A percentile compares a stretch with the other conserved stretches of the same genome.
phyloP scores from a whole-genome alignment of 495 filamentous ascomycete species.

The Penicillium canescens region DNA sequence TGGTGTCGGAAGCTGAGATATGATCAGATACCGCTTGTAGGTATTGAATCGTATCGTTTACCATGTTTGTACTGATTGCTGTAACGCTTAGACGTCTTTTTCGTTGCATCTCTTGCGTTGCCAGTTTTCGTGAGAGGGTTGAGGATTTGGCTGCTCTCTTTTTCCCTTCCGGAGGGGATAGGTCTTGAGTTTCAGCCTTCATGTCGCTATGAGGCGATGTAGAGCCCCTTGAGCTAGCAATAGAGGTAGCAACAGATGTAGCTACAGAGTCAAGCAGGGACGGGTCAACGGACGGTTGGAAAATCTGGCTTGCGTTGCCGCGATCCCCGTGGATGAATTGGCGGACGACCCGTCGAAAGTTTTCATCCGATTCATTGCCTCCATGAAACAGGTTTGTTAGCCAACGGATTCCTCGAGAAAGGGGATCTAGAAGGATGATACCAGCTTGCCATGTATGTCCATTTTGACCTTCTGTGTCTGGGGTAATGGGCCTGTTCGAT shows the following conservation, averaged over 20 bases:
- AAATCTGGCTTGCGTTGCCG: background rate
- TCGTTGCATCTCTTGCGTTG: background rate
- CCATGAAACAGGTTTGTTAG: background rate
- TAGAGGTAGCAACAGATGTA: background rate
- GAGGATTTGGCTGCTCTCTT: background rate
- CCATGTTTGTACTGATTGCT: background rate
- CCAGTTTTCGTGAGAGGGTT: background rate
- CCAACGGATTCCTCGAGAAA: too few species aligned
- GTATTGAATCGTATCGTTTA: conserved; percentile 2
- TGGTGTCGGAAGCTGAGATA: background rate
- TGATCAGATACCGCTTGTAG: background rate
- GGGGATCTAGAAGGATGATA: too few species aligned
- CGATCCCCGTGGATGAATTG: background rate
- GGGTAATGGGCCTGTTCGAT: too few species aligned
- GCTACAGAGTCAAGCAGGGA: background rate
- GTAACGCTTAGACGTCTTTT: background rate
- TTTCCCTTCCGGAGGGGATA: background rate
- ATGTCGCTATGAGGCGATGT: background rate
- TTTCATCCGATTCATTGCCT: background rate
- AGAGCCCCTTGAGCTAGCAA: background rate
- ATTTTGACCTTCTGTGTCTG: too few species aligned
- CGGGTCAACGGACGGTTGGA: background rate
- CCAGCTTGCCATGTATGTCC: too few species aligned
- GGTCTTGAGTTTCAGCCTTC: background rate
- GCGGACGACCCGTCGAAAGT: background rate